A percentile compares a stretch with the other conserved stretches of the same genome.
These are phyloP conservation scores for Pseudocercospora fuligena DNA, from an alignment of 2,329 filamentous ascomycete species.

Conservation along the genomic window DNA sequence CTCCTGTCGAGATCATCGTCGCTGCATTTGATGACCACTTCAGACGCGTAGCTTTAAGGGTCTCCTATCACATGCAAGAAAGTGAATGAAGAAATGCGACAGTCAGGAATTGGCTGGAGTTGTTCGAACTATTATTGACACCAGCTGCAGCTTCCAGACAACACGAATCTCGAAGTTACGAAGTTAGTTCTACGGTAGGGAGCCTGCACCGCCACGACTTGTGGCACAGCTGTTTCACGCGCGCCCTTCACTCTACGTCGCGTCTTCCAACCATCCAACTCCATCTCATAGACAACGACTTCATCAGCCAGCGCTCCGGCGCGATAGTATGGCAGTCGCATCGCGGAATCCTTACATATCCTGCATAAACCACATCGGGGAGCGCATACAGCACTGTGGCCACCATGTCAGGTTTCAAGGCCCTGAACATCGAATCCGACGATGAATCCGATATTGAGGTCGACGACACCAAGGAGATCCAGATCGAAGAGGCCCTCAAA, in stretches of 20 bases:
- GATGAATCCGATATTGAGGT: constrained; percentile 88
- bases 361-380: neutral
- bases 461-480: constrained; percentile 93
- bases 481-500: constrained; percentile 96
- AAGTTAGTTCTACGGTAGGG: too few relatives aligned
- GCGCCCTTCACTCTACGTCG: neutral
- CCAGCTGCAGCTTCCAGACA: constrained; percentile 7
- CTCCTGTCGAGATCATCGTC: constrained; percentile 37
- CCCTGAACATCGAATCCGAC: constrained; percentile 93
- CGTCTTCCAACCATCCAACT: neutral
- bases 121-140: neutral
- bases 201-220: neutral
- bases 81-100: neutral
- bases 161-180: constrained; percentile 17
- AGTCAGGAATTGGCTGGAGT: neutral
- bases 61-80: neutral
- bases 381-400: neutral
- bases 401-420: constrained; percentile 70
- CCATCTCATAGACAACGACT: constrained; percentile 4
- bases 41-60: neutral
- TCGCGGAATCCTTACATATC: too few relatives aligned
- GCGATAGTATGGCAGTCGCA: neutral
- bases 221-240: neutral
- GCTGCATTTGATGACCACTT: neutral
- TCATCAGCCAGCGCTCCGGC: neutral